phyloP scores from a whole-genome alignment of 179 eudicot species.

The Spinacia oleracea region DNA sequence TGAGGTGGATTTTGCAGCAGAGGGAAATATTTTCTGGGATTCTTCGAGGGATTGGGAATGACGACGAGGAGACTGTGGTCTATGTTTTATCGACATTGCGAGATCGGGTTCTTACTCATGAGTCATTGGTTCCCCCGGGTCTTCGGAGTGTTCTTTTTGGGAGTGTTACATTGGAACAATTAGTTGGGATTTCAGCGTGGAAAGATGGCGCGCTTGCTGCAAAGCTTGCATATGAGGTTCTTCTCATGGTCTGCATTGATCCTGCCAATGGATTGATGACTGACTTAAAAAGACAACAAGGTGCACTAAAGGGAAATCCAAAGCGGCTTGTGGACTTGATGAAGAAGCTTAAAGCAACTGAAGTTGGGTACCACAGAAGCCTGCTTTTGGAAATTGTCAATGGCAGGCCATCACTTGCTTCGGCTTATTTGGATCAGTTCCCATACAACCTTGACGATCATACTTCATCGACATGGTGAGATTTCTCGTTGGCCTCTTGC shows the following conservation, averaged over 20 bases:
- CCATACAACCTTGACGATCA: constrained; percentile 89
- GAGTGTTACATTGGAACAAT: constrained; percentile 81
- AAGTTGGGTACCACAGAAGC: constrained; percentile 59
- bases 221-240: constrained; percentile 64
- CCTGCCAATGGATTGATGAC: constrained; percentile 96
- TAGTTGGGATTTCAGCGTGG: constrained; percentile 64
- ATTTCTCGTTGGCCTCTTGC: constrained; percentile 20
- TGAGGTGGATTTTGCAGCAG: constrained; percentile 82
- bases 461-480: constrained; percentile 75
- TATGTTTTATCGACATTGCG: constrained; percentile 73
- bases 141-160: constrained; percentile 96
- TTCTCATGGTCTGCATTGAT: constrained; percentile 73
- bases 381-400: constrained; percentile 74
- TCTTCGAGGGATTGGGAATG: constrained; percentile 79
- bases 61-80: constrained; percentile 77
- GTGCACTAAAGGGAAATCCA: constrained; percentile 67
- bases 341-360: constrained; percentile 91
- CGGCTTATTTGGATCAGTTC: constrained; percentile 75
- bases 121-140: constrained; percentile 68
- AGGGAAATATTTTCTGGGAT: constrained; percentile 79
- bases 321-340: constrained; percentile 74
- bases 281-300: constrained; percentile 57
- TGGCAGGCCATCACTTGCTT: constrained; percentile 73
- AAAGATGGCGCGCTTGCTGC: constrained; percentile 57
- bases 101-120: constrained; percentile 65